Percentiles rank a stretch among this genome's conserved stretches.
These are phyloP conservation scores for Botrytis porri DNA, from an alignment of 2,329 filamentous ascomycete genomes.

Conservation along the genomic window DNA sequence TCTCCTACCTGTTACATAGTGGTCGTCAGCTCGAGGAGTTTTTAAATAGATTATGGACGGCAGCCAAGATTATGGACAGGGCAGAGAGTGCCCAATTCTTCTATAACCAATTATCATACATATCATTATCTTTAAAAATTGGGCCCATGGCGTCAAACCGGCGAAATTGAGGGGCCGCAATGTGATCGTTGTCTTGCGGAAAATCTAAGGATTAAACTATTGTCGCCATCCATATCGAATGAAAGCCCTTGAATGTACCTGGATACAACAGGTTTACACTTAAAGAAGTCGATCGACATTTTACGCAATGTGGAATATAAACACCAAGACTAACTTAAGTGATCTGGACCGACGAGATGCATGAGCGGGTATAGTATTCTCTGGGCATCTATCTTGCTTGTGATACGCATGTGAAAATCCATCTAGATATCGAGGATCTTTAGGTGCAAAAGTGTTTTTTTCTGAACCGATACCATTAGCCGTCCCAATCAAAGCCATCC, in stretches of 20 bases:
- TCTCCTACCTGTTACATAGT: not conserved
- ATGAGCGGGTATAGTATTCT: not conserved
- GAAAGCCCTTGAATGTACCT: not conserved
- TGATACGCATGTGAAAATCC: not conserved
- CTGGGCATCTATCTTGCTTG: not conserved
- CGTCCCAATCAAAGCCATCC: not conserved
- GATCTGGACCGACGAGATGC: not conserved
- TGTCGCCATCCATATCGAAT: not conserved
- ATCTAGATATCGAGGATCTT: not conserved
- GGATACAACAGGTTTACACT: not conserved
- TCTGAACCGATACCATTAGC: not conserved
- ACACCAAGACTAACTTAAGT: not conserved
- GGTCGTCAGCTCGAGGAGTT: not conserved
- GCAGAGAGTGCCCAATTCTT: not conserved
- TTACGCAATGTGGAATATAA: not conserved
- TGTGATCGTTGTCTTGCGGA: not conserved
- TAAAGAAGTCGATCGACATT: not conserved
- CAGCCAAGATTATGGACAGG: not conserved
- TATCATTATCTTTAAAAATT: not conserved
- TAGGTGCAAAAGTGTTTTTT: not conserved
- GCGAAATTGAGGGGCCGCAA: constrained; percentile 4
- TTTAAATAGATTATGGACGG: not conserved
- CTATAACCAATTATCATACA: not conserved
- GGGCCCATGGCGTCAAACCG: not conserved
- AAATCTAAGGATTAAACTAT: not conserved